Evolutionary conservation across 495 filamentous ascomycete genomes (phyloP), one percentile per base, ranked within the genome.

Genomic region (Poronia punctata): DNA sequence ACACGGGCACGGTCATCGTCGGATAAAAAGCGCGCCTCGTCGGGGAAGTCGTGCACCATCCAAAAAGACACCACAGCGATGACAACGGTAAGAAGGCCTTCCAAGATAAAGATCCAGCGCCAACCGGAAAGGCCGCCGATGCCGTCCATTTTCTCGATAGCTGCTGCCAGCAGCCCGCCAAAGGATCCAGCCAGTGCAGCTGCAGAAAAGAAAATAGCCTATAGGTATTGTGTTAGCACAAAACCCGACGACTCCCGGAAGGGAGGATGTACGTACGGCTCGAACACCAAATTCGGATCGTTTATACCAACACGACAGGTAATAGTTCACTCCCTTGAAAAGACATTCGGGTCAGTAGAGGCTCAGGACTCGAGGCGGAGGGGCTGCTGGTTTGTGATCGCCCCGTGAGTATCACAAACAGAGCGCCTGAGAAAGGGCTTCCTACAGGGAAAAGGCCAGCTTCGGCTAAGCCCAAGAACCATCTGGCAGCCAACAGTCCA

Each of bases 31-130:
- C 45, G 73, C 5, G 89, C 89, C 29, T 82, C 70, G 50, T 88
- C 84, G 0, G 90, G 90, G 55, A 94, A 96, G 53, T 97, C 87
- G 48, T 85, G 76, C 2, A 97, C 87, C 64, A 87, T 74, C 82
- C 83, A 92, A 61, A 86, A 89, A 8, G 80, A 87, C 1, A 68
- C 61, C 4, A 88, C 25, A 5, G 84, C 89, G 21, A 90, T 72
- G 7, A 95, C 4, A 7, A 92, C 59, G 0, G 88, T 94, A 3
- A 78, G 64, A 0, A 92, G 63, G 0, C 88, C 88, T 58, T 92
- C 86, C 20, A 86, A 60, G 45, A 82, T 77, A 54, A 89, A 90
- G 42, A 93, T 93, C 86, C 86, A 93, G 1, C 81, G 73, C 86
- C 86, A 92, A 3, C 86, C 86, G 0, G 60, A 50, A 28, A 74